These are phyloP conservation scores for Tolypocladium cylindrosporum DNA, from an alignment of 2,329 filamentous ascomycete species.

Conservation along the genomic window DNA sequence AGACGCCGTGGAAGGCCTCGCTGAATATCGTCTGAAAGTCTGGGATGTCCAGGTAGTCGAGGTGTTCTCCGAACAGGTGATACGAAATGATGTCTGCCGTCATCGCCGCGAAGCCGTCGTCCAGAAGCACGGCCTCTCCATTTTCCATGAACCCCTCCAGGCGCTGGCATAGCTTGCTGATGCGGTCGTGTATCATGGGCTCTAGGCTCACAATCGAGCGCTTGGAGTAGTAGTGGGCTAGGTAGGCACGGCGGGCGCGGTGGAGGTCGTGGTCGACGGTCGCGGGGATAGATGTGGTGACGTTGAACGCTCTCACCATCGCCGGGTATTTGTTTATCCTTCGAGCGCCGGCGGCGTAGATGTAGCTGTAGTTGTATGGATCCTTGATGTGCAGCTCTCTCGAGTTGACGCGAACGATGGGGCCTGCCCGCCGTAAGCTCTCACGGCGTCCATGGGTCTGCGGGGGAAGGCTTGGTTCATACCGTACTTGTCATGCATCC, in stretches of 20 bases:
- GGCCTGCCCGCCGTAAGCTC: constrained; percentile 7
- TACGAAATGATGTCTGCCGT: constrained; percentile 10
- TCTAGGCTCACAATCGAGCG: constrained; percentile 7
- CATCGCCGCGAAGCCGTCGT: constrained; percentile 9
- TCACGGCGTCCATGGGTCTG: background rate
- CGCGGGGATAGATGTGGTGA: constrained; percentile 4
- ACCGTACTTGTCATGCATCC: constrained; percentile 20
- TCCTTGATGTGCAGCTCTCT: constrained; percentile 20
- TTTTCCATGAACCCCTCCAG: background rate
- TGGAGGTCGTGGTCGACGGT: constrained; percentile 7
- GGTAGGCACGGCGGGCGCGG: constrained; percentile 5
- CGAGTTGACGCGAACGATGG: constrained; percentile 22
- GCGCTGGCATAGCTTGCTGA: constrained; percentile 3
- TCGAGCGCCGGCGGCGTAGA: constrained; percentile 11
- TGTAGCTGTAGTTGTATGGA: constrained; percentile 12
- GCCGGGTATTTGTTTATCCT: constrained; percentile 1
- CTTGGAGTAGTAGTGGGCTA: constrained; percentile 15
- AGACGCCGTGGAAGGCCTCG: constrained; percentile 1
- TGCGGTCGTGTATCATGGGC: constrained; percentile 7
- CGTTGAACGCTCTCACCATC: constrained; percentile 1
- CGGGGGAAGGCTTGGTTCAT: background rate
- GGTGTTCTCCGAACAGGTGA: constrained; percentile 8
- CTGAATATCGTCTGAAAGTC: constrained; percentile 4
- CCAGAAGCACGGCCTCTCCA: constrained; percentile 3
- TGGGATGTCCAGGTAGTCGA: constrained; percentile 5